phyloP scores from a whole-genome alignment of 345 rosid genomes.

The Ricinus communis region DNA sequence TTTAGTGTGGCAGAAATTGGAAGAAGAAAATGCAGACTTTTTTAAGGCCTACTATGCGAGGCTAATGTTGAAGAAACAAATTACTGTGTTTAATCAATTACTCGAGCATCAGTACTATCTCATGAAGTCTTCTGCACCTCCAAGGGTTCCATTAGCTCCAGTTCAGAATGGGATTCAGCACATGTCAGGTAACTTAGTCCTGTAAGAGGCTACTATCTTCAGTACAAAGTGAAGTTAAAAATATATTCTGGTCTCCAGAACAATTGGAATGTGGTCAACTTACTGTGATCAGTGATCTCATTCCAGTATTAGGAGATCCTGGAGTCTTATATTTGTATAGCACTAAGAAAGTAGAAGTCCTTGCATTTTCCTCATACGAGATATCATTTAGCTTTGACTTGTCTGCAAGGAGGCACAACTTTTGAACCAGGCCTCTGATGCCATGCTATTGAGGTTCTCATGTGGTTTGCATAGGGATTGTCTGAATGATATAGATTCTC shows the following conservation, averaged over 20 bases:
- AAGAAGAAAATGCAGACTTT: conserved; percentile 29
- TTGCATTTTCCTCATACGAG: too few relatives aligned
- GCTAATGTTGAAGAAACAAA: conserved; percentile 29
- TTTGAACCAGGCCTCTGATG: too few relatives aligned
- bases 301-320: too few relatives aligned
- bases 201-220: not conserved
- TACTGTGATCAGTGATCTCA: too few relatives aligned
- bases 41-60: conserved; percentile 27
- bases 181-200: conserved; percentile 15
- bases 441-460: not conserved
- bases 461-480: not conserved
- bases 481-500: not conserved
- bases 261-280: not conserved
- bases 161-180: conserved; percentile 16
- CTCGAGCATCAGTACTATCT: conserved; percentile 24
- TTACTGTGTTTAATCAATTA: conserved; percentile 24
- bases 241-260: not conserved
- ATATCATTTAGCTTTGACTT: too few relatives aligned
- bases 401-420: too few relatives aligned
- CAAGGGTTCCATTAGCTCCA: conserved; percentile 6
- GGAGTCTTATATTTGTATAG: too few relatives aligned
- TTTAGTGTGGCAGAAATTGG: conserved; percentile 38
- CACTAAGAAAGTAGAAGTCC: too few relatives aligned
- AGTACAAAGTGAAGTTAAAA: not conserved
- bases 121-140: not conserved